Percentiles rank a stretch among this genome's conserved stretches.
These are phyloP conservation scores for Pistacia vera DNA, from an alignment of 345 rosid genomes.

Conservation along the genomic window DNA sequence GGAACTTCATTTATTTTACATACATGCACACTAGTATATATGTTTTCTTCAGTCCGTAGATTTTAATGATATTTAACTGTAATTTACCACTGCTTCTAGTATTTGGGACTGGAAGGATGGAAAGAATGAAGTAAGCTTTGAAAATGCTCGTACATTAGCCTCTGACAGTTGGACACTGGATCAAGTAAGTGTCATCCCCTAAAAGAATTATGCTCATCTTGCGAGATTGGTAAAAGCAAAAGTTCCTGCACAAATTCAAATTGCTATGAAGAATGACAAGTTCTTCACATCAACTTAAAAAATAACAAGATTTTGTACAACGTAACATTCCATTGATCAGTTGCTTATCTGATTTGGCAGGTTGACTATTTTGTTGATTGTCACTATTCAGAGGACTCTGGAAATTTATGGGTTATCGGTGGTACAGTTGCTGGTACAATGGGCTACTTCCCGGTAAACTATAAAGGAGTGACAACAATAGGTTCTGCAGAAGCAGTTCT, in stretches of 20 bases:
- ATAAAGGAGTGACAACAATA: constrained; percentile 41
- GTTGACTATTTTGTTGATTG: constrained; percentile 95
- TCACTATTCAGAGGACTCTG: constrained; percentile 60
- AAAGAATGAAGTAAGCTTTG: constrained; percentile 54
- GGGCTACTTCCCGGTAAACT: constrained; percentile 81
- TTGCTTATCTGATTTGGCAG: constrained; percentile 40
- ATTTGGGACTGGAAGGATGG: constrained; percentile 86
- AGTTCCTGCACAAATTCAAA: background rate
- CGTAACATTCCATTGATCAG: background rate
- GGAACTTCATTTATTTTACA: background rate
- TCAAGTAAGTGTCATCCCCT: constrained; percentile 42
- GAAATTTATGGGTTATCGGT: constrained; percentile 83
- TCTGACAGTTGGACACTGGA: constrained; percentile 73
- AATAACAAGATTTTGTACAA: background rate
- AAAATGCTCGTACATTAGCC: constrained; percentile 81
- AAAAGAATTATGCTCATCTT: background rate
- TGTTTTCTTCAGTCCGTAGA: background rate
- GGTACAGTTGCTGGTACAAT: constrained; percentile 75
- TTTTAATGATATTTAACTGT: background rate
- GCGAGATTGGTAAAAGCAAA: background rate
- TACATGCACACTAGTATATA: background rate
- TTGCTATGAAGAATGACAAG: background rate
- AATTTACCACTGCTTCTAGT: constrained; percentile 36
- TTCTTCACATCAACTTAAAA: background rate
- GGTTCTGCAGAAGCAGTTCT: constrained; percentile 77